These are phyloP conservation scores for Cladochytrium replicatum DNA, from an alignment of 192 early-diverging fungal genomes.

Conservation along the genomic window DNA sequence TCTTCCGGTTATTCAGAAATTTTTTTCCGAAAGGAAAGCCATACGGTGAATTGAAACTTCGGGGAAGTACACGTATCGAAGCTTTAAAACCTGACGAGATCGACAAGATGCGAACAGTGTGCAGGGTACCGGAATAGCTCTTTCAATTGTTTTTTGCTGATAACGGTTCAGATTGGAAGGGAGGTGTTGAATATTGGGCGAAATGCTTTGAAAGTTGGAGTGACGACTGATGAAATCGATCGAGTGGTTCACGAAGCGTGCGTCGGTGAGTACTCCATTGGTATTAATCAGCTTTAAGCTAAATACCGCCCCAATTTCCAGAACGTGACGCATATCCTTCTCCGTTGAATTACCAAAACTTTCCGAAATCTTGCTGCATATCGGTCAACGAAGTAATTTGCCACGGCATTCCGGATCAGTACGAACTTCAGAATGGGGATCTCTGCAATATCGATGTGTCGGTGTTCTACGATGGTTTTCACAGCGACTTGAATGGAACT, in stretches of 20 bases:
- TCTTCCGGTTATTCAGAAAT: no score
- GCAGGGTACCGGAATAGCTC: conserved; percentile 39
- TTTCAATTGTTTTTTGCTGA: not conserved
- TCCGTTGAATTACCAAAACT: conserved; percentile 90
- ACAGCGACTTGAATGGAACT: conserved; percentile 91
- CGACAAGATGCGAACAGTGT: conserved; percentile 68
- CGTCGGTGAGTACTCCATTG: conserved; percentile 35
- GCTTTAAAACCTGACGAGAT: conserved; percentile 62
- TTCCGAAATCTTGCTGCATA: conserved; percentile 94
- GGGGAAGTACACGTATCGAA: conserved; percentile 58
- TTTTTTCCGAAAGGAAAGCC: conserved; percentile 50
- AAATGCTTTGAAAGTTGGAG: conserved; percentile 67
- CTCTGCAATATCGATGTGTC: conserved; percentile 92
- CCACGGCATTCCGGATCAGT: conserved; percentile 93
- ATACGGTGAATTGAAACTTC: conserved; percentile 58
- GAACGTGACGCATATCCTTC: conserved; percentile 90
- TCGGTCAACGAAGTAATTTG: conserved; percentile 90
- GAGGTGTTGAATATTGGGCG: conserved; percentile 87
- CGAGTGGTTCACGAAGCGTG: conserved; percentile 90
- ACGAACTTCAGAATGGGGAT: conserved; percentile 87
- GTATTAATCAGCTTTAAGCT: not conserved
- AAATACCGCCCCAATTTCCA: not conserved
- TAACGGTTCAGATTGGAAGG: conserved; percentile 51
- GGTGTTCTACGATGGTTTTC: conserved; percentile 83
- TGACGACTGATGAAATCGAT: conserved; percentile 95